Evolutionary conservation across 2,329 filamentous ascomycete genomes (phyloP), one percentile per base, ranked within the genome.

Genomic region (Cytospora paraplurivora): DNA sequence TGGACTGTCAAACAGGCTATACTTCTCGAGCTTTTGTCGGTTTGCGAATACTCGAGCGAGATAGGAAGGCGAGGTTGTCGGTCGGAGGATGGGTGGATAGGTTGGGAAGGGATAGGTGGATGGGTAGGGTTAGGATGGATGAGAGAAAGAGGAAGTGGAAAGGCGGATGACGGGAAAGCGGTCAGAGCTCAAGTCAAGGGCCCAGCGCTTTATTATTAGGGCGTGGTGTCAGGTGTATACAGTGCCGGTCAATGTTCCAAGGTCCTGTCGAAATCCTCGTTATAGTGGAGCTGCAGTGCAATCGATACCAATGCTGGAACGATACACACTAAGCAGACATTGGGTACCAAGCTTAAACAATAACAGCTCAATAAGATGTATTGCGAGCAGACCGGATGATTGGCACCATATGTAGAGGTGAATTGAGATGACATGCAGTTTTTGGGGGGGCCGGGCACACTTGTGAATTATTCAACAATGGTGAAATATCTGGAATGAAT

Each of bases 141-240:
- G 62, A 51, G 66, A 62, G 64, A 64, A 62, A 63, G 68, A 63
- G 60, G 65, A 63, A 66, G 65, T 49, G 64, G 62, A 60, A 61
- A 58, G 67, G 67, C 68, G 68, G 66, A 68, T 68, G 66, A 69
- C 66, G 68, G 68, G 53, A 59, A 53, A 32, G 53, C 53, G 59
- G 55, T 65, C 41, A 65, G 59, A 55, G 62, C 56, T 64, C 51
- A 44, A 49, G 47, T 52, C 59, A 50, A 49, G 44, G 44, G 44
- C n/a, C 11, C n/a, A 47, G 8, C n/a, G 44, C n/a, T 47, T 27
- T 47, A 47, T 47, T 47, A 19, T 47, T 19, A 19, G 44, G 41
- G 17, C 3, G 17, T 3, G 10, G 6, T 44, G 17, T n/a, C n/a
- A n/a, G 41, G 41, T 19, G 41, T 8, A 15, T n/a, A 27, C 27